These are phyloP conservation scores for Botryosphaeria dothidea DNA, from an alignment of 2,329 filamentous ascomycete genomes.

Conservation along the genomic window DNA sequence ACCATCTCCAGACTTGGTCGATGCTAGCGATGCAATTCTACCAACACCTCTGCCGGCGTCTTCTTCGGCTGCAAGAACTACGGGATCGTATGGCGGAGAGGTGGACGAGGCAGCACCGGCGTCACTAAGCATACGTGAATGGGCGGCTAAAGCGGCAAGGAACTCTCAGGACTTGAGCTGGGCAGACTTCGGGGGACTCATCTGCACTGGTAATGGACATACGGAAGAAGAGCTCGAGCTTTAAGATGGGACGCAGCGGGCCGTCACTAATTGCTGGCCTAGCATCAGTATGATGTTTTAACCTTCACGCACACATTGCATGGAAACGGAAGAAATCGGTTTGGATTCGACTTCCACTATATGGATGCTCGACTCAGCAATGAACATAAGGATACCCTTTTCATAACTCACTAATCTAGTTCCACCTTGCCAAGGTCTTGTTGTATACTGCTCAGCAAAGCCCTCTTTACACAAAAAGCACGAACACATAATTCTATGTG, in stretches of 20 bases:
- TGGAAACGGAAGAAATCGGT: no score
- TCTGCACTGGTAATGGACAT: constrained; percentile 47
- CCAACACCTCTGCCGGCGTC: not conserved
- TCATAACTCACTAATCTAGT: no score
- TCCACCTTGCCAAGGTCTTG: not conserved
- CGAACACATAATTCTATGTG: no score
- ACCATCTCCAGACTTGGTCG: not conserved
- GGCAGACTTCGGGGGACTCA: constrained; percentile 45
- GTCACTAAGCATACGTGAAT: constrained; percentile 2
- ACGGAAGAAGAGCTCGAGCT: constrained; percentile 44
- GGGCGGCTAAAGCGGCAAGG: constrained; percentile 1
- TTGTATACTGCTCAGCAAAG: no score
- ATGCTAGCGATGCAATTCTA: not conserved
- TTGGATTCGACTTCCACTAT: no score
- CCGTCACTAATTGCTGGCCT: no score
- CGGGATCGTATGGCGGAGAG: not conserved
- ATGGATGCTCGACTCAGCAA: no score
- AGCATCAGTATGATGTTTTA: no score
- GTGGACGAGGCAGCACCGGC: not conserved
- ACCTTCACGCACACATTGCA: no score
- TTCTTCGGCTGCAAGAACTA: not conserved
- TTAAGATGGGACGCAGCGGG: constrained; percentile 23
- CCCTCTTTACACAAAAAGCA: no score
- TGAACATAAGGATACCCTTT: no score
- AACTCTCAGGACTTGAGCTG: constrained; percentile 37